Base-by-base conservation (phyloP, 2,329 filamentous ascomycete species). In the Scortechinia acanthostroma region DNA sequence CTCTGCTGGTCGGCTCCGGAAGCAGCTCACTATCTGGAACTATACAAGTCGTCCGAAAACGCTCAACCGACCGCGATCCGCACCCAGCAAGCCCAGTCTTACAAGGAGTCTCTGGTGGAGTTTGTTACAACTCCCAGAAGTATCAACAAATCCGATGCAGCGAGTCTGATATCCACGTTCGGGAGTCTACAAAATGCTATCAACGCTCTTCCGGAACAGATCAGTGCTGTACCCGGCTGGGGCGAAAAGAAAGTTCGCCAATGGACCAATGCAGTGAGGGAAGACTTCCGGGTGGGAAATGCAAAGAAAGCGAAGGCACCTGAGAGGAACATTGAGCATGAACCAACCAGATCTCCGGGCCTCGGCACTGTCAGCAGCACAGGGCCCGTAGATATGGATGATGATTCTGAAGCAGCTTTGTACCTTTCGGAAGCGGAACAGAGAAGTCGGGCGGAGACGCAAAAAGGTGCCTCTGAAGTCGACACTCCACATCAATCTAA, bases 61-160 rank as follows among this genome's bases (percentile, higher is more conserved):
- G 76, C 80, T 30, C 74, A 77, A 2, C 76, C 80, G 3, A 77
- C 77, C 1, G 73, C 73, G 16, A 84, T 84, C 56, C 74, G 76
- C 45, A 74, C 77, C 14, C 77, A 80, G 50, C 78, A 81, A 58
- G 70, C 76, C 2, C 73, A 73, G 23, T 71, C 70, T 20, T 83
- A 83, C 51, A 69, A 74, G 21, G 80, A 84, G 50, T 78, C 76
- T 22, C 63, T 84, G 48, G 71, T 79, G 4, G 80, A 83, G 45
- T 84, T 84, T 59, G 73, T 83, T 46, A 84, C 80, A 0, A 71
- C 73, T 2, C 80, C 80, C 3, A 66, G 80, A 44, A 77, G 73
- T 50, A 77, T 84, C 59, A 84, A 84, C 60, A 83, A 83, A 55
- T 83, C 80, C 1, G 80, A 84, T 57, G 76, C 80, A 4, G 70